phyloP scores from a whole-genome alignment of 148 eudicot species.

The Diospyros kaki region DNA sequence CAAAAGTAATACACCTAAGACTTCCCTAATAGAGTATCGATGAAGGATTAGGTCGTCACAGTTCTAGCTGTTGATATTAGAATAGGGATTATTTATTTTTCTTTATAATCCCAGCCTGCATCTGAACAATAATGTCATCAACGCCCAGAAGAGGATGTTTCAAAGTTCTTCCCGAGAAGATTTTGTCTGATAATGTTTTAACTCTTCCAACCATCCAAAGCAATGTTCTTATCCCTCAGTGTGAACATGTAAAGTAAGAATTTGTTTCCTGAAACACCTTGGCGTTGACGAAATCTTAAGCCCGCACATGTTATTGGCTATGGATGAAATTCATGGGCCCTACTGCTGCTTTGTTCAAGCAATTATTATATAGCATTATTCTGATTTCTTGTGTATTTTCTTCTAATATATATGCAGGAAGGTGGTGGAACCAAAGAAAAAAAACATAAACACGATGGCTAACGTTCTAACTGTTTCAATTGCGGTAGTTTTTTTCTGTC shows the following conservation, averaged over 20 bases:
- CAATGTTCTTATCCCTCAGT: no score
- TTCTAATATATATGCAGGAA: constrained; percentile 10
- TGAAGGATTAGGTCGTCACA: no score
- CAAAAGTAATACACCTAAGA: no score
- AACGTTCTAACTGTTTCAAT: constrained; percentile 8
- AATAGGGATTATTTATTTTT: background rate
- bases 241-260: no score
- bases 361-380: background rate
- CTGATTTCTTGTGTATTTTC: background rate
- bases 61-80: background rate
- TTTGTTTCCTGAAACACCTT: no score
- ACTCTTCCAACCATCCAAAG: no score
- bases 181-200: no score
- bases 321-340: background rate
- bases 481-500: constrained; percentile 23
- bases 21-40: no score
- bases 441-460: constrained; percentile 6
- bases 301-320: no score
- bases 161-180: background rate
- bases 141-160: background rate
- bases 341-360: background rate
- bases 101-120: background rate
- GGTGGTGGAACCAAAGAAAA: background rate
- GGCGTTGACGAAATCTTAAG: background rate
- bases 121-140: background rate